Evolutionary conservation across 371 early-diverging fungal genomes (phyloP).

Genomic region (Mucor racemosus): DNA sequence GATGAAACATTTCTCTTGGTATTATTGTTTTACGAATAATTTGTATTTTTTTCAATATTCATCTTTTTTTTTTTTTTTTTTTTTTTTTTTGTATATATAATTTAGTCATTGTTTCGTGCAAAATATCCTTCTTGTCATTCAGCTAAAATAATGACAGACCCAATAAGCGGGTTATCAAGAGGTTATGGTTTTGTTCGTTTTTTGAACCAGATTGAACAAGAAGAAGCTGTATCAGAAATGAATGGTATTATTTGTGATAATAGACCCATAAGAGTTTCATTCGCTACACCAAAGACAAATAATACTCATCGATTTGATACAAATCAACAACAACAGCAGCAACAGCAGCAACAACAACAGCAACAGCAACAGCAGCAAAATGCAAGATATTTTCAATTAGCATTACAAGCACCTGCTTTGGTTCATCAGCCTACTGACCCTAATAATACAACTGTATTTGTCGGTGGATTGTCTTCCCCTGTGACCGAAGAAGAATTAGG

Average conservation of each 20-base stretch:
- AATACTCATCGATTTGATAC: background rate
- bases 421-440: slow-evolving; percentile 72
- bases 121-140: slow-evolving; percentile 72
- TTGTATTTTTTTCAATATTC: background rate
- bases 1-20: slow-evolving; percentile 78
- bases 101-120: slow-evolving; percentile 51
- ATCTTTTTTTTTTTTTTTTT: no score
- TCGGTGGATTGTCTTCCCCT: slow-evolving; percentile 84
- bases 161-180: slow-evolving; percentile 67
- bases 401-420: slow-evolving; percentile 47
- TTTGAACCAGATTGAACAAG: slow-evolving; percentile 71
- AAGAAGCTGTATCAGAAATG: slow-evolving; percentile 78
- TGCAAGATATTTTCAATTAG: slow-evolving; percentile 29
- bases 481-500: slow-evolving; percentile 85
- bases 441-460: slow-evolving; percentile 93
- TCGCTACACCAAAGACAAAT: slow-evolving; percentile 81
- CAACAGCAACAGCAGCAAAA: slow-evolving; percentile 12
- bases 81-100: background rate
- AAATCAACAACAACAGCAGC: slow-evolving; percentile 26
- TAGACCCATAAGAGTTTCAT: slow-evolving; percentile 81
- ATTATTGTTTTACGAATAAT: background rate
- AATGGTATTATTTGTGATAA: slow-evolving; percentile 68
- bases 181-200: slow-evolving; percentile 88
- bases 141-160: slow-evolving; percentile 82
- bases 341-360: slow-evolving; percentile 7